Conservation (phyloP, 306 rosid species). For the Heteromeles arbutifolia region DNA sequence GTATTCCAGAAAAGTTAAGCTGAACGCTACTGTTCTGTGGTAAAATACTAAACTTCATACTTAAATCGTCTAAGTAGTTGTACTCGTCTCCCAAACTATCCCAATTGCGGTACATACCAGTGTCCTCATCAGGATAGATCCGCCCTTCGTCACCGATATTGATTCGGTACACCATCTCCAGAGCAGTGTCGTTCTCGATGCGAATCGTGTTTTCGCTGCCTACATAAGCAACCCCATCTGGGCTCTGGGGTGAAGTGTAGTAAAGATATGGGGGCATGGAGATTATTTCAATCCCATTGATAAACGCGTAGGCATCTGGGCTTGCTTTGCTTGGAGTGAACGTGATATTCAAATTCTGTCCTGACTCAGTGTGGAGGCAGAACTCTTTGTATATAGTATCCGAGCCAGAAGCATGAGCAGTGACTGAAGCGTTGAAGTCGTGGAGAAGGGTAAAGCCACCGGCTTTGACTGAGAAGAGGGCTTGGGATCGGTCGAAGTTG, state of each 20-base stretch:
- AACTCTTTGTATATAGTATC: no score
- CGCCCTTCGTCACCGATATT: neutral
- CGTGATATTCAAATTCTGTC: neutral
- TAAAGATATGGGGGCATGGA: slow-evolving; percentile 19
- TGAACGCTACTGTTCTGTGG: neutral
- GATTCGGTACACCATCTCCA: slow-evolving; percentile 3
- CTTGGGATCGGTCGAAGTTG: no score
- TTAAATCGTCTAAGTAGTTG: neutral
- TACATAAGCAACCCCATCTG: no score
- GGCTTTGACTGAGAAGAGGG: no score
- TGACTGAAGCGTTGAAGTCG: no score
- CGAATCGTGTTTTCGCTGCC: neutral
- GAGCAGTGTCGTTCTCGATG: neutral
- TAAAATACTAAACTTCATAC: neutral
- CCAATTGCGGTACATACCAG: slow-evolving; percentile 19
- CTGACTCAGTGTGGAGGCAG: neutral
- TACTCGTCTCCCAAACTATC: neutral
- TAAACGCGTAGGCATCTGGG: slow-evolving; percentile 3
- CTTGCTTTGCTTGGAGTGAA: slow-evolving; percentile 11
- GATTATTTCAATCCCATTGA: slow-evolving; percentile 13
- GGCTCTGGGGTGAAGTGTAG: neutral
- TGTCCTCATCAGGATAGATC: neutral
- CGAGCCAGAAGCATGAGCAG: no score
- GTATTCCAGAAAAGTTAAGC: no score
- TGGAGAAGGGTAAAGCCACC: no score